Conservation (phyloP, 202 grass and related monocot genomes). For the Zizania palustris region DNA sequence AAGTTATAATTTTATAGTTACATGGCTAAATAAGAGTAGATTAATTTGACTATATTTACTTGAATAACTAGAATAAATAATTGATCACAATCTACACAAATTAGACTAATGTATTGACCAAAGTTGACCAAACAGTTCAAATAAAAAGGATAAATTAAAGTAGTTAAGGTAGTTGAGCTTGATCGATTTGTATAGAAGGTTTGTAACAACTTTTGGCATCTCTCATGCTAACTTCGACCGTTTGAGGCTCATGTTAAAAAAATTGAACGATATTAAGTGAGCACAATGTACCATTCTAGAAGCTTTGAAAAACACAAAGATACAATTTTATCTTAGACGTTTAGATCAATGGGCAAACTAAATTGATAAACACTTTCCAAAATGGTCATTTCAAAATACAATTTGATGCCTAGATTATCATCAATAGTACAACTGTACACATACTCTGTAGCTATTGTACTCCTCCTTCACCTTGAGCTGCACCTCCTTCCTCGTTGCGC, state of each 20-base stretch:
- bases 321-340: not conserved
- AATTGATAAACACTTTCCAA: not conserved
- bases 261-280: not conserved
- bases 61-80: conserved; percentile 6
- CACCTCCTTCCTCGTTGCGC: conserved; percentile 83
- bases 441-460: conserved; percentile 98
- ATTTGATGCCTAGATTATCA: conserved; percentile 14
- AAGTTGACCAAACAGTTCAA: not conserved
- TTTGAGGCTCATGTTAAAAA: not conserved
- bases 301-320: not conserved
- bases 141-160: conserved; percentile 13
- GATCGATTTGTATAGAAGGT: not conserved
- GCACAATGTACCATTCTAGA: not conserved
- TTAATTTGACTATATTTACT: not conserved
- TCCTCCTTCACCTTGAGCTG: conserved; percentile 99
- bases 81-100: not conserved
- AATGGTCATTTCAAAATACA: conserved; percentile 19
- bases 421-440: conserved; percentile 31
- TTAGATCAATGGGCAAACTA: conserved; percentile 8
- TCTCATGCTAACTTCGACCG: not conserved
- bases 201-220: not conserved
- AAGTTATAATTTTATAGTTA: not conserved
- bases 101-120: conserved; percentile 16
- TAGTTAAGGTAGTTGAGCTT: not conserved
- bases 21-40: conserved; percentile 18